phyloP scores from a whole-genome alignment of 2,329 filamentous ascomycete species.

The Diplodia sapinea region DNA sequence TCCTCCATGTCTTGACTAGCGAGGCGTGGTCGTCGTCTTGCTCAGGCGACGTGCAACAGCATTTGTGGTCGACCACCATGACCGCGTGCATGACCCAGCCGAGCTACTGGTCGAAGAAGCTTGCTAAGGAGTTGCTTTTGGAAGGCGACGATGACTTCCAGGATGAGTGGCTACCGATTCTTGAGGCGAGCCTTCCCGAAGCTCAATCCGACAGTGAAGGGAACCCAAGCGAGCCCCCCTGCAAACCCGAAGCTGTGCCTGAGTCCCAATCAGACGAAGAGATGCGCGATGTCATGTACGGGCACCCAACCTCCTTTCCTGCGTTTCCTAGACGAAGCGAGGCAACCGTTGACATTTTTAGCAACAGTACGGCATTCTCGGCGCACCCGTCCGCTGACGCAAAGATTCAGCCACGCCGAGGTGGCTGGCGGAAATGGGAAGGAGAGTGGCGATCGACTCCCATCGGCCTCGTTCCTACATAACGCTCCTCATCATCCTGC shows the following conservation, averaged over 20 bases:
- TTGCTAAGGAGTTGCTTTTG: conserved; percentile 45
- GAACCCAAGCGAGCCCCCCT: not conserved
- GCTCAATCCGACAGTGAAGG: conserved; percentile 19
- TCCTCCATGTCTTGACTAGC: conserved; percentile 54
- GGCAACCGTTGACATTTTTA: conserved; percentile 13
- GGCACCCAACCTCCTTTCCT: conserved; percentile 30
- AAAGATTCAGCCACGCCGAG: conserved; percentile 5
- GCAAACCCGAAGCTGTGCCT: conserved; percentile 1
- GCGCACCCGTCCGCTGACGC: conserved; percentile 2
- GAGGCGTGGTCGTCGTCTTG: conserved; percentile 43
- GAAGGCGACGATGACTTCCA: conserved; percentile 35
- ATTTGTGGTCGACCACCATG: conserved; percentile 24
- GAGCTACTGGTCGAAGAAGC: conserved; percentile 45
- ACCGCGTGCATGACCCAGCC: conserved; percentile 43
- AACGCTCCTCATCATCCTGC: not conserved
- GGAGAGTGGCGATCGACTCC: conserved; percentile 43
- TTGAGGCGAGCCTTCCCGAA: conserved; percentile 41
- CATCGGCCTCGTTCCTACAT: conserved; percentile 40
- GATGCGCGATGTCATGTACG: conserved; percentile 28
- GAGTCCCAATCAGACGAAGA: conserved; percentile 17
- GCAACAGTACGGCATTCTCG: conserved; percentile 22
- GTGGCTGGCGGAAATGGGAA: conserved; percentile 41
- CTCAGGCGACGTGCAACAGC: conserved; percentile 33
- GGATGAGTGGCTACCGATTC: conserved; percentile 41
- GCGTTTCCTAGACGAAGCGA: conserved; percentile 18